phyloP scores from a whole-genome alignment of 176 grass and related monocot genomes.

The Hsuehochloa calcarea region DNA sequence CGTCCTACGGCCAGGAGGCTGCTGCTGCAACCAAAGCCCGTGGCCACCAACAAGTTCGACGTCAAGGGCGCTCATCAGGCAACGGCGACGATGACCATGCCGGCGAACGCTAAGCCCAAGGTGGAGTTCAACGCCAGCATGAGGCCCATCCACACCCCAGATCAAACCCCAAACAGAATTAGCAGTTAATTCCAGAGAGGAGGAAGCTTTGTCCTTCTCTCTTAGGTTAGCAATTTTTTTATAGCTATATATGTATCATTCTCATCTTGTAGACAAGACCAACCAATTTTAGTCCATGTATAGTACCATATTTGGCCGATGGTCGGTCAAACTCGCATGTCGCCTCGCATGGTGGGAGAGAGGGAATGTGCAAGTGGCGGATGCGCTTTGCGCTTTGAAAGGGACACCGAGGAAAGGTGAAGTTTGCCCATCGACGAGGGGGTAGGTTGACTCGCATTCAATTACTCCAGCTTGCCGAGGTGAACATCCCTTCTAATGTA shows the following conservation, averaged over 20 bases:
- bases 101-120: background rate
- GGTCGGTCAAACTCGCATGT: no score
- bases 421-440: no score
- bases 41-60: background rate
- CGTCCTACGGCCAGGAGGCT: conserved; percentile 12
- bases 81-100: background rate
- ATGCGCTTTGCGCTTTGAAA: no score
- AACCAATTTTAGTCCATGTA: no score
- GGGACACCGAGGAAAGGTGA: no score
- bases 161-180: conserved; percentile 41
- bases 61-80: background rate
- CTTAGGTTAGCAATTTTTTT: background rate
- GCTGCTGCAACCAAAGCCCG: background rate
- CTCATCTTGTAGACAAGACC: conserved; percentile 28
- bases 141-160: conserved; percentile 9
- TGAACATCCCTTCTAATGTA: no score
- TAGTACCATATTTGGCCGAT: no score
- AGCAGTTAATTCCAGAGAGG: background rate
- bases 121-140: conserved; percentile 42
- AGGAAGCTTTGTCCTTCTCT: background rate
- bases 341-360: no score
- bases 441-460: no score
- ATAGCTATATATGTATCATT: background rate
- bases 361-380: no score
- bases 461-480: no score